These are phyloP conservation scores for Ormosia emarginata DNA, from an alignment of 306 rosid species.

Conservation along the genomic window DNA sequence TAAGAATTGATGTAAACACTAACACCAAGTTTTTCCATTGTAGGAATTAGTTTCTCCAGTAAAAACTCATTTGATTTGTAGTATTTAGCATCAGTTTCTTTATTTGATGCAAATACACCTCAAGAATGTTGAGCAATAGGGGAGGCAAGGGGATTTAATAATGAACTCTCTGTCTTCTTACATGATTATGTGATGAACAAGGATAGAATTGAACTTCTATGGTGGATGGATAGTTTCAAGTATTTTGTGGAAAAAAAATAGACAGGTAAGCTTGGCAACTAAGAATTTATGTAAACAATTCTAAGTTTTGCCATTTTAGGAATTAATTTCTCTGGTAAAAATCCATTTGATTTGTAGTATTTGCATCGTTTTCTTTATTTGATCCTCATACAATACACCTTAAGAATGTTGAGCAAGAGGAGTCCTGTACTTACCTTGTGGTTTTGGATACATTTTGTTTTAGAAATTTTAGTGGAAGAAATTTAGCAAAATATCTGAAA, in stretches of 20 bases:
- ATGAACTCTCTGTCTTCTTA: slow-evolving; percentile 62
- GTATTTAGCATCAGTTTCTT: slow-evolving; percentile 1
- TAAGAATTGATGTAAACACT: background rate
- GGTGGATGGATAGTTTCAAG: slow-evolving; percentile 57
- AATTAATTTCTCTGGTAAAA: background rate
- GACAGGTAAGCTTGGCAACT: slow-evolving; percentile 7
- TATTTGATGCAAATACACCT: slow-evolving; percentile 7
- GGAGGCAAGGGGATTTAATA: slow-evolving; percentile 57
- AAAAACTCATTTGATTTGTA: background rate
- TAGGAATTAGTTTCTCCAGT: slow-evolving; percentile 4
- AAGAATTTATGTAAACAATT: background rate
- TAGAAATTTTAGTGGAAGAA: background rate
- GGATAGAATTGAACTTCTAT: slow-evolving; percentile 20
- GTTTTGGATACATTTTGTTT: background rate
- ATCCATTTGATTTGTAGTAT: background rate
- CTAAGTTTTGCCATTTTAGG: slow-evolving; percentile 3
- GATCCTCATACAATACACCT: background rate
- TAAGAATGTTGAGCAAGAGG: background rate
- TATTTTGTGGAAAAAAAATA: slow-evolving; percentile 49
- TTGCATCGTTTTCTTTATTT: background rate
- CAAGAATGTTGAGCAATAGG: slow-evolving; percentile 10
- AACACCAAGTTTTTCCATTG: slow-evolving; percentile 1
- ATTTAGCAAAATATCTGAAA: background rate
- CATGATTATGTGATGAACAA: slow-evolving; percentile 39
- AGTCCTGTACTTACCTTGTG: background rate